Evolutionary conservation across 306 rosid genomes (phyloP), one percentile per base, ranked within the genome.

Genomic region (Prunus padus): DNA sequence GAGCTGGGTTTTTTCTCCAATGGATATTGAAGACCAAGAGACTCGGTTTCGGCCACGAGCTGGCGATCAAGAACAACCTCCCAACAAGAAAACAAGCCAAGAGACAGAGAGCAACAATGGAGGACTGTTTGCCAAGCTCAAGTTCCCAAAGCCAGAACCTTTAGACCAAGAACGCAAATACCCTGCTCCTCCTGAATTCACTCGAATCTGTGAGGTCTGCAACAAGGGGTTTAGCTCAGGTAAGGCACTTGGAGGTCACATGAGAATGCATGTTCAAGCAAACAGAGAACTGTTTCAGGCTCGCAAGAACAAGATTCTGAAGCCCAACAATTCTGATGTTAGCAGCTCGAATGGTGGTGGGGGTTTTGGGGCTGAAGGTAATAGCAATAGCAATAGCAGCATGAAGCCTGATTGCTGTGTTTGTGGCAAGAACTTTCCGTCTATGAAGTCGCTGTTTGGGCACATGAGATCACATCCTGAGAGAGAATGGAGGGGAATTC

Each of bases 171-270:
- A 31, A 5, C 52, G 60, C 3, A 25, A 18, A 31, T 31, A 28
- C 25, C 51, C 16, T 4, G 14, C 57, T 40, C 66, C 33, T 42
- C 26, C 25, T 18, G 46, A 33, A 23, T 8, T 16, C 18, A 5
- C 67, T 57, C 60, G 49, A 2, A 13, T 70, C 20, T 88, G 89
- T 20, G 23, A 20, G 14, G 20, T 66, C 9, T 88, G 91, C 51
- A 3, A 59, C 47, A 85, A 79, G 74, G 71, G 72, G 5, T 85
- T 85, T 30, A 59, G 37, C 49, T 81, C 84, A 16, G 84, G 86
- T 0, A 88, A 85, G 67, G 87, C 92, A 11, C 79, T 85, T 1
- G 92, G 85, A 25, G 92, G 92, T 42, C 92, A 88, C 79, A 81
- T 59, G 84, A 83, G 86, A 76, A 80, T 85, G 73, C 92, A 88